Base-by-base conservation (phyloP, 176 grass and related monocot species). In the Carex cristatella region DNA sequence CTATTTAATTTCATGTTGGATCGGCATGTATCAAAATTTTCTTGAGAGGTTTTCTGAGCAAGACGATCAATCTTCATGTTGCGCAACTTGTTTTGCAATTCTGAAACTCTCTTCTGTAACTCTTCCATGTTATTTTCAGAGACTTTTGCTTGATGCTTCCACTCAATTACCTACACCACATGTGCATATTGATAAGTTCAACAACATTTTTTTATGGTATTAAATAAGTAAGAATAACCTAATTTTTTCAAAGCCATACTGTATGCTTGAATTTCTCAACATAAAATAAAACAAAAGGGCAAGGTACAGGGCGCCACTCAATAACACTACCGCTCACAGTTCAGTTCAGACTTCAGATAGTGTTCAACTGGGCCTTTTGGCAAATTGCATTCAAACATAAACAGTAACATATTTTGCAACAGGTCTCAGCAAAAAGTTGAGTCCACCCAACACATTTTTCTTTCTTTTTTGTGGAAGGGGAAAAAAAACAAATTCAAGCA, bases 61-160 rank as follows among this genome's bases (percentile, higher is more conserved):
- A 92, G 90, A 78, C 87, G 81, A 58, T 79, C 74, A 10, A 85
- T 86, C 76, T 78, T 91, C 79, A 86, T 87, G 4, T 85, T 89
- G 48, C 87, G 68, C 11, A 98, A 79, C 87, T 91, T 90, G 79
- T 87, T 87, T 79, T 94, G 85, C 31, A 94, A 93, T 84, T 98
- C 89, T 1, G 83, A 83, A 2, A 94, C 64, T 79, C 87, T 83
- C 59, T 81, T 90, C 83, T 89, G 72, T 54, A 94, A 79, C 44
- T 94, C 89, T 5, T 91, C 86, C 2, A 82, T 83, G 1, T 84
- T 89, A 9, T 89, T 83, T 54, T 94, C 95, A 0, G 88, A 94
- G 11, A 70, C 76, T 68, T 56, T 86, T 42, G 89, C 89, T 46
- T 69, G 85, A 28, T 80, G 85, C 81, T 98, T 94, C 95, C 95